Evolutionary conservation across 768 basidiomycete species (phyloP).

Genomic region (Tylopilus subfusipes): DNA sequence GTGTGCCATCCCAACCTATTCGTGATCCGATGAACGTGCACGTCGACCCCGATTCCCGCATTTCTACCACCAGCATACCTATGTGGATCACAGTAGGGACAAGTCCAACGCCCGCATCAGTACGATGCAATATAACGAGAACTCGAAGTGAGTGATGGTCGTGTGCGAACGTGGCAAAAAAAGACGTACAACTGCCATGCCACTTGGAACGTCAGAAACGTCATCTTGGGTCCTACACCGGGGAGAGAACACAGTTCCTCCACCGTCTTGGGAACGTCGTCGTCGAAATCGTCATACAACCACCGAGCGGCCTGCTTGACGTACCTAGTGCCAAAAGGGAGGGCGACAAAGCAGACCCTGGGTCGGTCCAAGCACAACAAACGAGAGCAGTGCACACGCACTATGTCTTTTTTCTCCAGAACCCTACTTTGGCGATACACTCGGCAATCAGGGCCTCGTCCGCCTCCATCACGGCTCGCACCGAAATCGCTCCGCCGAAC

Average conservation of each 20-base stretch:
- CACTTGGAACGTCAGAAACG: conserved; percentile 76
- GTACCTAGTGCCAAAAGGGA: conserved; percentile 48
- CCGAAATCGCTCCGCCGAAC: conserved; percentile 75
- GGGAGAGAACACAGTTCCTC: conserved; percentile 84
- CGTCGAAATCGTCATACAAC: conserved; percentile 67
- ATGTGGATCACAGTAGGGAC: background rate
- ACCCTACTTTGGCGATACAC: conserved; percentile 87
- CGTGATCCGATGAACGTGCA: conserved; percentile 94
- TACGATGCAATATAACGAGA: background rate
- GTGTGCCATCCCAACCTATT: conserved; percentile 93
- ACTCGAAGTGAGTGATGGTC: background rate
- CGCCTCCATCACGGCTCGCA: conserved; percentile 66
- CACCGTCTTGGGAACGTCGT: conserved; percentile 85
- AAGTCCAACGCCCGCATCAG: background rate
- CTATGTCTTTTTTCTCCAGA: conserved; percentile 87
- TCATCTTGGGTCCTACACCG: conserved; percentile 98
- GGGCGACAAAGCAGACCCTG: background rate
- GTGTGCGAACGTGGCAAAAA: background rate
- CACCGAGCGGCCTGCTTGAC: conserved; percentile 68
- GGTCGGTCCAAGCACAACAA: background rate
- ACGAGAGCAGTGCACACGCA: conserved; percentile 25
- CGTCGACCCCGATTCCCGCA: conserved; percentile 91
- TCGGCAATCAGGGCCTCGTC: conserved; percentile 60
- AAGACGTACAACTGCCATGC: conserved; percentile 75
- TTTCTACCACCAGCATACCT: conserved; percentile 46